Evolutionary conservation across 371 early-diverging fungal species (phyloP).

Genomic region (Actinomortierella ambigua): DNA sequence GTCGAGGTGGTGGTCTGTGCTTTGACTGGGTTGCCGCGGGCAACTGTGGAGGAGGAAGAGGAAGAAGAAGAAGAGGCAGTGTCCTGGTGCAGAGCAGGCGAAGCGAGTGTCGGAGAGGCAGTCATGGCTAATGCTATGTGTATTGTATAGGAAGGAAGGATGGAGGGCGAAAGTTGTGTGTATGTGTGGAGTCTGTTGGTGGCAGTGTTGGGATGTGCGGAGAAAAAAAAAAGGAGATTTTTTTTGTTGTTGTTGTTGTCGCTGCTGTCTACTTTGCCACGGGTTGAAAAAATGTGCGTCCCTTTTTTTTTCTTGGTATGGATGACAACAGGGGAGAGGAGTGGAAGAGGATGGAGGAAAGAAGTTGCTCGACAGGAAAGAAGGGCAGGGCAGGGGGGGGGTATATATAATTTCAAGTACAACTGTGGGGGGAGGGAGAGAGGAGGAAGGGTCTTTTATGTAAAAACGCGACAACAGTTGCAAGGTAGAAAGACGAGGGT

Average conservation of each 20-base stretch:
- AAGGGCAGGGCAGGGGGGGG: too few species aligned
- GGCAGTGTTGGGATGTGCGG: conserved; percentile 1
- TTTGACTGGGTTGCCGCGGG: background rate
- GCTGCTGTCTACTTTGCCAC: background rate
- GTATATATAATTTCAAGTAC: too few species aligned
- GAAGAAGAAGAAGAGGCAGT: conserved; percentile 8
- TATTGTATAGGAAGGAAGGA: background rate
- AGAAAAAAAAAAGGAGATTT: conserved; percentile 10
- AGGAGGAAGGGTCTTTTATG: too few species aligned
- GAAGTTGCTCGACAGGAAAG: too few species aligned
- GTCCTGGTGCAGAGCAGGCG: conserved; percentile 20
- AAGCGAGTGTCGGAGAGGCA: conserved; percentile 31
- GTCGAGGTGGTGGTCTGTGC: too few species aligned
- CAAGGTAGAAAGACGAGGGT: background rate
- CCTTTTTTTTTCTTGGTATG: background rate
- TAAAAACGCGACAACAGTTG: too few species aligned
- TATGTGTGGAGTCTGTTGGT: too few species aligned
- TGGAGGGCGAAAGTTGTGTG: conserved; percentile 17
- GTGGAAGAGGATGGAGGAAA: too few species aligned
- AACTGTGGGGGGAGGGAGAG: too few species aligned
- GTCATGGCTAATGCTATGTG: too few species aligned
- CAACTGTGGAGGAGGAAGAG: conserved; percentile 11
- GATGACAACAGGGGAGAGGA: too few species aligned
- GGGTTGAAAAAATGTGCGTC: background rate
- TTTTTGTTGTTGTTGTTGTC: conserved; percentile 5